Evolutionary conservation across 139 green algal species (phyloP).

Genomic region (Spirogloea muscicola): DNA sequence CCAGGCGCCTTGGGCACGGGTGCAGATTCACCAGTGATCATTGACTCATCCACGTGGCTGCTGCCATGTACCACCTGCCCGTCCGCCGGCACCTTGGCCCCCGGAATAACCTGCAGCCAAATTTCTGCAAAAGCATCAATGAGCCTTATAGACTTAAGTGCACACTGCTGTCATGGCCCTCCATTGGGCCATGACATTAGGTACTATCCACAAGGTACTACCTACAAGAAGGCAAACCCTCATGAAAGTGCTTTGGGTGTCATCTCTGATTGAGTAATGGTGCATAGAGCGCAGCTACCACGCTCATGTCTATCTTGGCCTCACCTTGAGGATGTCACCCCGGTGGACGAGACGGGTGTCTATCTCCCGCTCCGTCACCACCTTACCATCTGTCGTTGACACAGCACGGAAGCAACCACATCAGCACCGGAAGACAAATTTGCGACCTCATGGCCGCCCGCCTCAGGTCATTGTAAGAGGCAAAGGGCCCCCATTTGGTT

Average conservation of each 20-base stretch:
- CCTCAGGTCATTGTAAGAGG: neutral
- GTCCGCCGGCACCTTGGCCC: conserved; percentile 38
- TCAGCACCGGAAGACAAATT: neutral
- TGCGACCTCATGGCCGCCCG: neutral
- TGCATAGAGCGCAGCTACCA: too few relatives aligned
- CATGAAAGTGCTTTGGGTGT: too few relatives aligned
- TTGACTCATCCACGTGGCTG: conserved; percentile 89
- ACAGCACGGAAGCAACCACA: neutral
- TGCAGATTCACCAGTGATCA: conserved; percentile 89
- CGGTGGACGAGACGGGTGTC: conserved; percentile 37
- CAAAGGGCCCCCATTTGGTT: neutral
- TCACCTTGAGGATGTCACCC: conserved; percentile 55
- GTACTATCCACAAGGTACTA: too few relatives aligned
- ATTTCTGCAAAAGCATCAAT: too few relatives aligned
- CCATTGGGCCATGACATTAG: too few relatives aligned
- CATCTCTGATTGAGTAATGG: too few relatives aligned
- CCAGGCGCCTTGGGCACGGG: conserved; percentile 72
- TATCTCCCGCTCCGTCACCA: conserved; percentile 52
- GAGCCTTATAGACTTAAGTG: too few relatives aligned
- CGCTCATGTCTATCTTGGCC: too few relatives aligned
- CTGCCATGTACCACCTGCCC: conserved; percentile 44
- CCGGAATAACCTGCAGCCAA: conserved; percentile 46
- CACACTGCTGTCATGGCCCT: too few relatives aligned
- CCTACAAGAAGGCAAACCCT: too few relatives aligned
- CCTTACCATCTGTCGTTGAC: conserved; percentile 37